Evolutionary conservation across 2,329 filamentous ascomycete species (phyloP), one percentile per base, ranked within the genome.

Genomic region (Trichoderma gracile): DNA sequence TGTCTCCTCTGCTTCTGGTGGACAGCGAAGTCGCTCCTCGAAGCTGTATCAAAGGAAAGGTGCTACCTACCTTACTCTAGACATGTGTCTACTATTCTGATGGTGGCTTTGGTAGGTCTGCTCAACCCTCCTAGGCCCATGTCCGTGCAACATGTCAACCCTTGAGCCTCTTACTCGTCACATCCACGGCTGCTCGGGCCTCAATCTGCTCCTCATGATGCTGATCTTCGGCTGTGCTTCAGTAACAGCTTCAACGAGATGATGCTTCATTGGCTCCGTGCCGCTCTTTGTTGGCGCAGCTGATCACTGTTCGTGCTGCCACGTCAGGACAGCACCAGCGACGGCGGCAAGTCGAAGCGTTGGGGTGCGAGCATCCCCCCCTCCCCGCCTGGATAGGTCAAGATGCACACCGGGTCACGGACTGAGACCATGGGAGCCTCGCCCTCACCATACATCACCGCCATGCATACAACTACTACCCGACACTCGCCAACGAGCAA

Each of bases 231-330:
- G 58, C 58, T 62, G 49, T 54, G 58, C 58, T 46, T 64, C 47
- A 58, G 8, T 55, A 27, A 49, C 33, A 19, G 27, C 58, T 46
- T 59, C 62, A 58, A 19, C 55, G 27, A 45, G 38, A 38, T 52
- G 62, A 54, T 43, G 27, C 49, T 49, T 45, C 42, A 65, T 65
- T 65, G 63, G 63, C 38, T 21, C 63, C 30, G n/a, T 60, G 40
- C 49, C 21, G 43, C 50, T 57, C 54, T 60, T 59, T 45, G 50
- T 43, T 42, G 63, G 63, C 45, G 56, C 63, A 65, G 63, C 56
- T 65, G 63, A 65, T 65, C 63, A 65, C 43, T 50, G 56, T 57
- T 65, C 45, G 50, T 52, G 57, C 64, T 65, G 64, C 64, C 64
- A 65, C 64, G 64, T 65, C 64, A 65, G 57, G 52, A 62, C 49